phyloP scores from a whole-genome alignment of 2,329 filamentous ascomycete species.

The Paraphoma sp. region DNA sequence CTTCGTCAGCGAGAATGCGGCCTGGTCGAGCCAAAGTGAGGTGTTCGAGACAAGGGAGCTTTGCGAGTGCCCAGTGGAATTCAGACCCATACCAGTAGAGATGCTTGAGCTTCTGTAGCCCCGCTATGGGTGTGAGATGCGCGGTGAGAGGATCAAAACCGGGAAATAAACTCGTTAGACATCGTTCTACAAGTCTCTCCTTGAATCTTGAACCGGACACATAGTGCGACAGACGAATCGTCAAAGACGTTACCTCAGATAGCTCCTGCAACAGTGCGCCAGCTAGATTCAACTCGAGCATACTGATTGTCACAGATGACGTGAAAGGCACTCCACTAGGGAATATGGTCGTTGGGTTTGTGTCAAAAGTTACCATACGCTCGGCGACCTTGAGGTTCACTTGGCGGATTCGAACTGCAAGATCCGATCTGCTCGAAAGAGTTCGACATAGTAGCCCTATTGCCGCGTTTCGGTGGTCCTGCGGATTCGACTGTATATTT shows the following conservation, averaged over 20 bases:
- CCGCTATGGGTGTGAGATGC: not conserved
- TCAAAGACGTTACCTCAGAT: not conserved
- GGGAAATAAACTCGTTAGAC: not conserved
- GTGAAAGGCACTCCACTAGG: not conserved
- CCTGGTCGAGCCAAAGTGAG: not conserved
- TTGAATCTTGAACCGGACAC: not conserved
- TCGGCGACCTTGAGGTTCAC: no score
- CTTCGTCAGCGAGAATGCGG: not conserved
- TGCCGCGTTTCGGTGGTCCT: no score
- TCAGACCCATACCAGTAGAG: not conserved
- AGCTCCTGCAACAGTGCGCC: not conserved
- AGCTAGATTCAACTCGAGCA: not conserved
- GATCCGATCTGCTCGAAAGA: no score
- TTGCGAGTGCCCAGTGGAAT: not conserved
- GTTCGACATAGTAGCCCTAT: no score
- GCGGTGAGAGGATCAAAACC: not conserved
- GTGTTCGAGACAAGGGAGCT: not conserved
- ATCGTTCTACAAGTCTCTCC: not conserved
- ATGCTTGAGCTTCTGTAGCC: not conserved
- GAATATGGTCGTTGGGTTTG: no score
- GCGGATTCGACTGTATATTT: no score
- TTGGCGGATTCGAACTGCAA: no score
- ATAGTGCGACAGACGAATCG: not conserved
- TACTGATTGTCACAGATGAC: not conserved
- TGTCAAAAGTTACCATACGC: no score